Evolutionary conservation across 129 eudicot genomes (phyloP), one percentile per base, ranked within the genome.

Genomic region (Dittrichia graveolens): DNA sequence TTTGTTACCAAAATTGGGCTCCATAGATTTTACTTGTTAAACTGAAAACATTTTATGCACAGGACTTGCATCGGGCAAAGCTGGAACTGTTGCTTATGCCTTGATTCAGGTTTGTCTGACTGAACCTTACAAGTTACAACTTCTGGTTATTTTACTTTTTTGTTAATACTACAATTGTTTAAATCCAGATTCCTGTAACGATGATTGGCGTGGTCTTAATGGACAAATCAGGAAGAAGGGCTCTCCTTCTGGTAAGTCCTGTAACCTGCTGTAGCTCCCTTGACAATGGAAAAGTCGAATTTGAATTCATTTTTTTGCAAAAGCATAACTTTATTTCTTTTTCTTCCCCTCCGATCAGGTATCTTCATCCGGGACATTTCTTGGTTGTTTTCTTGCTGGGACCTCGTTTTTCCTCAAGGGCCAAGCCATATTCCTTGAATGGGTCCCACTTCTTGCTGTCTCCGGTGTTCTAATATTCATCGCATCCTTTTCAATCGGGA

Each of bases 181-280:
- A 7, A 61, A 52, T 61, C 48, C 69, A 90, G 95, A 86, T 91
- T 60, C 97, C 97, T 5, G 84, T 92, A 55, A 89, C 97, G 46
- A 44, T 92, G 47, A 42, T 89, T 18, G 96, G 98, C 13, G 88
- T 89, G 56, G 7, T 85, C 13, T 71, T 89, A 50, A 92, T 92
- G 95, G 96, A 92, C 60, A 89, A 72, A 89, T 89, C 96, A 0
- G 98, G 96, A 78, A 85, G 97, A 81, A 72, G 93, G 60, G 83
- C 86, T 49, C 91, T 92, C 44, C 85, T 92, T 56, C 67, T 86
- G 91, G 97, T 86, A 79, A 80, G 71, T 61, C 37, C 31, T 24
- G 31, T 24, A 24, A 24, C 31, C 31, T 24, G 31, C n/a, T n/a
- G n/a, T 61, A 61, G 24, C 47, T 37, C 49, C 37, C 18, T 61